Percentiles rank a stretch among this genome's conserved stretches.
Conservation (phyloP, 2,329 filamentous ascomycete genomes). For the Penicillium sp. region DNA sequence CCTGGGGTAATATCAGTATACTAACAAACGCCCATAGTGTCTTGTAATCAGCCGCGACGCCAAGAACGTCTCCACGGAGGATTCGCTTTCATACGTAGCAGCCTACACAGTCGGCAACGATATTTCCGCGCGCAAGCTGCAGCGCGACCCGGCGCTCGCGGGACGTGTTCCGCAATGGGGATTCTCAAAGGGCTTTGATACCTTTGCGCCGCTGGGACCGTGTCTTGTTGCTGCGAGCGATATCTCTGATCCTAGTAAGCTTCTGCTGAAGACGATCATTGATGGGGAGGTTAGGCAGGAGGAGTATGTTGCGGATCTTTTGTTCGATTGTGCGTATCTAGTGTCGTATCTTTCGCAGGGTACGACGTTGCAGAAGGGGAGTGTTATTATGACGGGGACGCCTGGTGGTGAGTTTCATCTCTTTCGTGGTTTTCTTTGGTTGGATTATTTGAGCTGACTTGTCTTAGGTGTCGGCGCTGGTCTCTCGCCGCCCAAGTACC, state of each 20-base stretch:
- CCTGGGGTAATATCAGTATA: conserved; percentile 6
- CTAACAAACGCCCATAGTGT: conserved; percentile 16
- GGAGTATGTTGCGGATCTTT: conserved; percentile 34
- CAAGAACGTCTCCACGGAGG: conserved; percentile 40
- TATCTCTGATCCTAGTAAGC: conserved; percentile 37
- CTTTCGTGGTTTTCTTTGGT: background rate
- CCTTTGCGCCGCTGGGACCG: conserved; percentile 47
- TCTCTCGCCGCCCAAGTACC: conserved; percentile 34
- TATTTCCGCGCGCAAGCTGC: conserved; percentile 46
- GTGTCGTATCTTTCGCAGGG: conserved; percentile 28
- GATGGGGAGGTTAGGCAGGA: conserved; percentile 45
- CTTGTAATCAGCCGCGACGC: conserved; percentile 48
- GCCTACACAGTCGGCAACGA: conserved; percentile 51
- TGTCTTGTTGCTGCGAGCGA: conserved; percentile 39
- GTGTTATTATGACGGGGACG: conserved; percentile 46
- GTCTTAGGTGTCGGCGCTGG: conserved; percentile 35
- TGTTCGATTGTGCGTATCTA: conserved; percentile 38
- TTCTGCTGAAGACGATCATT: conserved; percentile 41
- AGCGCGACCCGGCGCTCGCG: conserved; percentile 43
- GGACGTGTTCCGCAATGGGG: conserved; percentile 50
- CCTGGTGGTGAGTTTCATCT: conserved; percentile 28
- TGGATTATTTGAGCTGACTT: background rate
- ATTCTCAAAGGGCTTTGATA: conserved; percentile 52
- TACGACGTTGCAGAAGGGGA: conserved; percentile 41
- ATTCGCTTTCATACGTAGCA: conserved; percentile 45